Evolutionary conservation across 2,329 filamentous ascomycete species (phyloP).

Genomic region (Xylariaceae sp.): DNA sequence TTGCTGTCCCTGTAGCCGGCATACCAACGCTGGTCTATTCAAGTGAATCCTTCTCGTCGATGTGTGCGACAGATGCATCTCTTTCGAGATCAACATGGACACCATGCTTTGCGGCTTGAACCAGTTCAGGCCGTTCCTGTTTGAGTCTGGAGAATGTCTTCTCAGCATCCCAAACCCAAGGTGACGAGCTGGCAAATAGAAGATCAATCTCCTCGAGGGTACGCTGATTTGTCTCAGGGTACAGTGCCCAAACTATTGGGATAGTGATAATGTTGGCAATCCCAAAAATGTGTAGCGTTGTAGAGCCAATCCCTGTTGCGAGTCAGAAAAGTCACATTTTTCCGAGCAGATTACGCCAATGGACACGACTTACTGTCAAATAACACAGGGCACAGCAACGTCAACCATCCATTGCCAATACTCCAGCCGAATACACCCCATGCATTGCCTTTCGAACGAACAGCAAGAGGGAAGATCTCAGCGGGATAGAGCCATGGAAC

Average conservation of each 20-base stretch:
- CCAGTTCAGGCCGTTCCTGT: conserved; percentile 54
- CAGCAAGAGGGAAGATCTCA: conserved; percentile 70
- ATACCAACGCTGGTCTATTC: too few relatives aligned
- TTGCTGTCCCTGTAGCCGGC: too few relatives aligned
- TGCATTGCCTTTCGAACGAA: conserved; percentile 71
- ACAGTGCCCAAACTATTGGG: conserved; percentile 69
- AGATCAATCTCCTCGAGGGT: conserved; percentile 75
- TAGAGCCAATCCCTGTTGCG: conserved; percentile 55
- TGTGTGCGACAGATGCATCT: too few relatives aligned
- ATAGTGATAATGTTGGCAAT: conserved; percentile 64
- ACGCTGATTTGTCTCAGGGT: conserved; percentile 71
- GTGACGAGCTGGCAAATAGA: conserved; percentile 63
- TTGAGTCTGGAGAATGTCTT: conserved; percentile 61
- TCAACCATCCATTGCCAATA: conserved; percentile 67
- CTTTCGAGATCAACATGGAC: conserved; percentile 22
- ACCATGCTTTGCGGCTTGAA: conserved; percentile 34
- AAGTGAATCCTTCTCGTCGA: too few relatives aligned
- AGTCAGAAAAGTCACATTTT: conserved; percentile 3
- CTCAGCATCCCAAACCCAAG: conserved; percentile 71
- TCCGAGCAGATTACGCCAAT: neutral
- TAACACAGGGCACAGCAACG: conserved; percentile 23
- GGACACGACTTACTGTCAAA: conserved; percentile 28
- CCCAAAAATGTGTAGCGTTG: conserved; percentile 72
- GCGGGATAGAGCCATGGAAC: conserved; percentile 64
- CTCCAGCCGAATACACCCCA: conserved; percentile 76